Conservation (phyloP, 2,329 filamentous ascomycete genomes). For the Xylariaceae sp. region DNA sequence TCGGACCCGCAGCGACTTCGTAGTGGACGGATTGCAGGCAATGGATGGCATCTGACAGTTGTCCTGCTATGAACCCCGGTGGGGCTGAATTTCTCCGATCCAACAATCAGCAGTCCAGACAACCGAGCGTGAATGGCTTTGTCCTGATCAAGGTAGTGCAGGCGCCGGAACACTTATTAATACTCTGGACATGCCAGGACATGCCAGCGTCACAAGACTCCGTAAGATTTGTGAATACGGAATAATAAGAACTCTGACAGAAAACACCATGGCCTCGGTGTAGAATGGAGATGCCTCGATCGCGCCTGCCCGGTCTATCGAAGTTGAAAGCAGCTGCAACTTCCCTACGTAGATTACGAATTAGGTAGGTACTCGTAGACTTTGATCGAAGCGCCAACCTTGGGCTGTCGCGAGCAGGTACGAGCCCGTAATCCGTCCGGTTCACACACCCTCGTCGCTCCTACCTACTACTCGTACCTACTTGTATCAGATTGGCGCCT, state of each 20-base stretch:
- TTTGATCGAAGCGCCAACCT: background rate
- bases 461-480: background rate
- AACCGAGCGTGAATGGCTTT: background rate
- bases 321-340: background rate
- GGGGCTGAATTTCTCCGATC: background rate
- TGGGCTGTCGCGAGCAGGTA: background rate
- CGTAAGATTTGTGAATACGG: background rate
- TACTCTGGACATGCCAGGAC: too few species aligned
- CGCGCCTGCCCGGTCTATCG: background rate
- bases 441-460: background rate
- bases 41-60: background rate
- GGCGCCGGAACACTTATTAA: too few species aligned
- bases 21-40: background rate
- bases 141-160: background rate
- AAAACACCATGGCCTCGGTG: background rate
- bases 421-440: too few species aligned
- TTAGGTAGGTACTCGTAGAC: too few species aligned
- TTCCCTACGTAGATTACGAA: background rate
- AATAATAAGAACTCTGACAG: background rate
- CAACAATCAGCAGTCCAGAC: background rate
- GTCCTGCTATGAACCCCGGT: background rate
- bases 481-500: conserved; percentile 19
- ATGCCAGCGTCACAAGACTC: background rate
- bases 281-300: background rate
- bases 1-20: background rate